phyloP scores from a whole-genome alignment of 2,329 filamentous ascomycete species.

The Aureobasidium namibiae region DNA sequence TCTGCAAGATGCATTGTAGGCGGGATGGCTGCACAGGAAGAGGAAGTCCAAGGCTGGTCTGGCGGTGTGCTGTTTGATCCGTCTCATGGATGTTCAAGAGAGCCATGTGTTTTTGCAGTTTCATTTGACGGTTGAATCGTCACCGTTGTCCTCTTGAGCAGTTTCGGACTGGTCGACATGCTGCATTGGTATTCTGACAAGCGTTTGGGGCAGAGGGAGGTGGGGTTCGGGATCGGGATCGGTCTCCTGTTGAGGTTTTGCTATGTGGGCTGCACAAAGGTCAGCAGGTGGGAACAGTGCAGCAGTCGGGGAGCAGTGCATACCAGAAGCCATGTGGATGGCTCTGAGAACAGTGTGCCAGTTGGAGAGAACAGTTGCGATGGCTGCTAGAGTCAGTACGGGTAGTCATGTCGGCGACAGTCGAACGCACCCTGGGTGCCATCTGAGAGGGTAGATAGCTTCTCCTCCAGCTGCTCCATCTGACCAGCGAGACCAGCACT shows the following conservation, averaged over 20 bases:
- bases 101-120: neutral
- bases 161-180: constrained; percentile 38
- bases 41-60: no score
- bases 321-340: constrained; percentile 80
- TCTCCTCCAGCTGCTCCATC: constrained; percentile 75
- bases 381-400: constrained; percentile 43
- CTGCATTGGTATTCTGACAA: constrained; percentile 78
- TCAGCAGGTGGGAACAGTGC: neutral
- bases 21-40: no score
- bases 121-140: constrained; percentile 15
- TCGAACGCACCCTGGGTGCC: constrained; percentile 62
- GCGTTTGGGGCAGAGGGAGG: constrained; percentile 63
- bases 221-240: constrained; percentile 36
- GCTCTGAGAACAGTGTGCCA: constrained; percentile 82
- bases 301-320: constrained; percentile 15
- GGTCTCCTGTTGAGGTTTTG: constrained; percentile 37
- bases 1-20: neutral
- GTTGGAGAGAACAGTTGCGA: constrained; percentile 75
- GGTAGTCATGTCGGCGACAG: neutral
- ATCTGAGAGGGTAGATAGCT: constrained; percentile 67
- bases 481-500: constrained; percentile 70
- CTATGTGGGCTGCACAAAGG: constrained; percentile 55
- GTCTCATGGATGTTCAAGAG: neutral
- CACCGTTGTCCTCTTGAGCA: constrained; percentile 21
- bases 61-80: neutral